Conservation (phyloP, 2,329 filamentous ascomycete species). For the Phialophora expanda region DNA sequence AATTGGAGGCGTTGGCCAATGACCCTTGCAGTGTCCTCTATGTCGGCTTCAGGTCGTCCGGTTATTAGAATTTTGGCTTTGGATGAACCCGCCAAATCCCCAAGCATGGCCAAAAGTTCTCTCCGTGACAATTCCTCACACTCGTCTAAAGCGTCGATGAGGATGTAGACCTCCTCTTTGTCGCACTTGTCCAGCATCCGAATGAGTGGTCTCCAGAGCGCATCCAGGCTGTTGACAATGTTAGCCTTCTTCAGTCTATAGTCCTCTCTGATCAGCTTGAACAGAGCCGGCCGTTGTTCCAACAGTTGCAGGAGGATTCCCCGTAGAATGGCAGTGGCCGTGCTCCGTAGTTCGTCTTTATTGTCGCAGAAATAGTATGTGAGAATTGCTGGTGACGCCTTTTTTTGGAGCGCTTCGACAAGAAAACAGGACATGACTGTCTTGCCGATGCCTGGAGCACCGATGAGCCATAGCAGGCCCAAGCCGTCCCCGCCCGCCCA, state of each 20-base stretch:
- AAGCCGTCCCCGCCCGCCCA: neutral
- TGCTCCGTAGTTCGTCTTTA: neutral
- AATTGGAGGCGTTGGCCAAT: neutral
- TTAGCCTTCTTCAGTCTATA: neutral
- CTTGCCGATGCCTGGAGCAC: neutral
- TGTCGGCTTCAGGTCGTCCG: neutral
- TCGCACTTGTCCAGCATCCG: neutral
- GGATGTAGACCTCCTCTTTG: neutral
- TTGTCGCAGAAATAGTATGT: slow-evolving; percentile 3
- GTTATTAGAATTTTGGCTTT: neutral
- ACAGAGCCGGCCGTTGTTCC: neutral
- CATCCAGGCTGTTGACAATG: neutral
- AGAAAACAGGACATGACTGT: neutral
- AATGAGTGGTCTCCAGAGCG: neutral
- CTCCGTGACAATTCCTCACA: neutral
- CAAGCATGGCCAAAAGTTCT: neutral
- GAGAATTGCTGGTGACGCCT: neutral
- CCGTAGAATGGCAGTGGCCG: neutral
- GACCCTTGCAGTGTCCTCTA: neutral
- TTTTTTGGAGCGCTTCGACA: neutral
- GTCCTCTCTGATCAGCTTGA: neutral
- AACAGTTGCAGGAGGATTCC: neutral
- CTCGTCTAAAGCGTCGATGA: neutral
- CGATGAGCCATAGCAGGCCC: neutral
- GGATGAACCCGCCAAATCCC: neutral